Conservation (phyloP, 2,329 filamentous ascomycete genomes). For the Fusarium secorum region DNA sequence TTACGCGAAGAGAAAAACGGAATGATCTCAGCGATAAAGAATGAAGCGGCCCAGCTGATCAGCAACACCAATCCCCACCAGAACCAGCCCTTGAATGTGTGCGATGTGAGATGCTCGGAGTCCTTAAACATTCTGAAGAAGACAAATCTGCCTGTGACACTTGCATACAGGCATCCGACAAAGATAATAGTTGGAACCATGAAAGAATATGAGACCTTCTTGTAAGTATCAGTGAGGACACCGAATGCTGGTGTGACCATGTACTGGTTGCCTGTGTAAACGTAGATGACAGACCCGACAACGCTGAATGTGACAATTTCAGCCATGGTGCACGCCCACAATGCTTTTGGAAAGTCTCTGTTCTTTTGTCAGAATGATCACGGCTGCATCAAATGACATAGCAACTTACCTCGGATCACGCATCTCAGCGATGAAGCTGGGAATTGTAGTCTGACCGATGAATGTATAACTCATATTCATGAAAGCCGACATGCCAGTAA, state of each 20-base stretch:
- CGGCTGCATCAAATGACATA: not conserved
- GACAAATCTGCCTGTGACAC: conserved; percentile 85
- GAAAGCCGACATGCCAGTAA: conserved; percentile 83
- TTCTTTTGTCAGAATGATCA: not conserved
- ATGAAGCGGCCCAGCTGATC: conserved; percentile 78
- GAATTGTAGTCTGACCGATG: conserved; percentile 92
- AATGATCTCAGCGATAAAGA: conserved; percentile 90
- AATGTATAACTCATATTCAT: conserved; percentile 96
- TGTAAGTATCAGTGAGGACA: conserved; percentile 77
- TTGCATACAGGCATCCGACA: conserved; percentile 87
- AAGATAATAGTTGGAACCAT: conserved; percentile 96
- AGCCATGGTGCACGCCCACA: conserved; percentile 88
- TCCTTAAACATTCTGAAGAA: conserved; percentile 88
- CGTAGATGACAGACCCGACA: conserved; percentile 82
- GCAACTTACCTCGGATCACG: conserved; percentile 61
- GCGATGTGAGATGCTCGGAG: conserved; percentile 78
- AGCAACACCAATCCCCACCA: conserved; percentile 77
- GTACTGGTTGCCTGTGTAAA: conserved; percentile 86
- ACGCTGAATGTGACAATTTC: conserved; percentile 86
- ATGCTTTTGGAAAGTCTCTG: conserved; percentile 87
- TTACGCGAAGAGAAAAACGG: conserved; percentile 84
- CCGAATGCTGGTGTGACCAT: conserved; percentile 88
- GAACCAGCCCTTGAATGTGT: conserved; percentile 83
- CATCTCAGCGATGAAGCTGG: conserved; percentile 97
- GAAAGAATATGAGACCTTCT: conserved; percentile 90